phyloP scores from a whole-genome alignment of 1,139 yeast species.

The Nakaseomyces sp. region DNA sequence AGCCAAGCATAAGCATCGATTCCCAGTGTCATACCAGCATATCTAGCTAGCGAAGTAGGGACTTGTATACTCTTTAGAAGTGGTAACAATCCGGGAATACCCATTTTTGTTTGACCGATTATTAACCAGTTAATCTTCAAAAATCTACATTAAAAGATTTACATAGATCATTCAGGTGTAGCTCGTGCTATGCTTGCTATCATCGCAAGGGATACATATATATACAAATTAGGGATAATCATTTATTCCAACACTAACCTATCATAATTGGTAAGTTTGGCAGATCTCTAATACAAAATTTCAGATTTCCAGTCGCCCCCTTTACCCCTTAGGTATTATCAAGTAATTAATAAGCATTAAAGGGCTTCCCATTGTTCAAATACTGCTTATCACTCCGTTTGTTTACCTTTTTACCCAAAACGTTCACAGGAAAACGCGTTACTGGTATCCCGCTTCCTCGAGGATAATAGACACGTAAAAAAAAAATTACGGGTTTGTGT shows the following conservation, averaged over 20 bases:
- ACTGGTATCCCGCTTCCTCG: neutral
- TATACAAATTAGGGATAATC: no score
- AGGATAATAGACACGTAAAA: neutral
- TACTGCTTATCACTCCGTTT: neutral
- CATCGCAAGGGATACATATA: no score
- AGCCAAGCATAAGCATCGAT: slow-evolving; percentile 97
- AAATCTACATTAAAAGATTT: no score
- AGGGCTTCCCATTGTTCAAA: neutral
- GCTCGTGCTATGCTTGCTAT: no score
- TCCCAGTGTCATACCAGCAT: slow-evolving; percentile 67
- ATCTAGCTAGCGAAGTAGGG: slow-evolving; percentile 45
- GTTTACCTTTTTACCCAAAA: neutral
- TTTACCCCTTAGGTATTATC: no score
- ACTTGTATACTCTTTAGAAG: slow-evolving; percentile 62
- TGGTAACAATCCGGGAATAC: slow-evolving; percentile 68
- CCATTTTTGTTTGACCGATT: slow-evolving; percentile 43
- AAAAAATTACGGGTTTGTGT: no score
- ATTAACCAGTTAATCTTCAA: no score
- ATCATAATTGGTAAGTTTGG: no score
- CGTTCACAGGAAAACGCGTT: neutral
- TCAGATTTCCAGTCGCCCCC: no score
- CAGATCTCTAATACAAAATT: no score
- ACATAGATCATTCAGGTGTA: no score
- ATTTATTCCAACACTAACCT: no score
- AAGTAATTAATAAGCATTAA: neutral